Evolutionary conservation across 805 yeast genomes (phyloP).

Genomic region (Cyberlindnera mrakii): DNA sequence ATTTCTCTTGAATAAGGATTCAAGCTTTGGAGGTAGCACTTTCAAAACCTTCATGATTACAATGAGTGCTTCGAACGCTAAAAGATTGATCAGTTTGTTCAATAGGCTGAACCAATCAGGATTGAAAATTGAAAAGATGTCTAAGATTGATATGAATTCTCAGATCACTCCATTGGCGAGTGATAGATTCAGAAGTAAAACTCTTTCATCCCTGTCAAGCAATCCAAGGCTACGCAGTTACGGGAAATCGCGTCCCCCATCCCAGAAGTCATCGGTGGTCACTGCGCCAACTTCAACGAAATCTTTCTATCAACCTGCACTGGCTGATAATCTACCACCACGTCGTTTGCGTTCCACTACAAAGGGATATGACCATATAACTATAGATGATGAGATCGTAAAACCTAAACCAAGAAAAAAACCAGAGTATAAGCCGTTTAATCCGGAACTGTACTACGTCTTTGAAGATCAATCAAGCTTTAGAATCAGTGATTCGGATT

Average conservation of each 20-base stretch:
- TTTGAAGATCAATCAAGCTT: slow-evolving; percentile 51
- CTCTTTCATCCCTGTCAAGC: too few species aligned
- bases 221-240: too few species aligned
- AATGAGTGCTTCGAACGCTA: neutral
- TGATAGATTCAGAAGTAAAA: too few species aligned
- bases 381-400: neutral
- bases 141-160: neutral
- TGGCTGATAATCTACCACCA: neutral
- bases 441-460: slow-evolving; percentile 41
- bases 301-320: slow-evolving; percentile 1
- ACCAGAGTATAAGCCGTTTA: slow-evolving; percentile 17
- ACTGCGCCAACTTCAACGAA: slow-evolving; percentile 1
- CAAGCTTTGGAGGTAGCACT: too few species aligned
- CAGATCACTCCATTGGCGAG: neutral
- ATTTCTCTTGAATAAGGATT: neutral
- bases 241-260: too few species aligned
- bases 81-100: neutral
- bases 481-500: slow-evolving; percentile 62
- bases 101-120: neutral
- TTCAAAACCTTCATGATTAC: neutral
- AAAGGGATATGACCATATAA: slow-evolving; percentile 3
- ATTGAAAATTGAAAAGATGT: neutral
- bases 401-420: neutral
- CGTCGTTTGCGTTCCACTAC: neutral
- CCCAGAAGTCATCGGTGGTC: too few species aligned